Percentiles rank a stretch among this genome's conserved stretches.
phyloP scores from a whole-genome alignment of 2,329 filamentous ascomycete species.

The Exophiala sp. region DNA sequence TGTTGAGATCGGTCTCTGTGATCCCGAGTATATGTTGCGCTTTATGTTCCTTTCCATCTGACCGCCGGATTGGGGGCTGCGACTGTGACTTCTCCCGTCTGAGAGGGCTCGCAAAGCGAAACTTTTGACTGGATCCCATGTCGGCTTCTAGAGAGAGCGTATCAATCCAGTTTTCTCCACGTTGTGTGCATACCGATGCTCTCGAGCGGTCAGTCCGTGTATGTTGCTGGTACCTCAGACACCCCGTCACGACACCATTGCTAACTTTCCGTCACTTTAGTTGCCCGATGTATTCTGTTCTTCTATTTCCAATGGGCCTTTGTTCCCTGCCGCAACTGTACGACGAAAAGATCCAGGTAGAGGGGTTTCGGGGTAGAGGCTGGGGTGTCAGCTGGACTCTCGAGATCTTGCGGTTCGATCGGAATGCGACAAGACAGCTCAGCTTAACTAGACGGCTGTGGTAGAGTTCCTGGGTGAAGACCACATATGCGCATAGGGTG shows the following conservation, averaged over 20 bases:
- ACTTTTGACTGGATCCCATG: conserved; percentile 20
- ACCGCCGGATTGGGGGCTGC: conserved; percentile 10
- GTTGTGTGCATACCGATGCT: neutral
- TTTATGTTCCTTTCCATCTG: conserved; percentile 21
- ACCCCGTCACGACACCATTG: neutral
- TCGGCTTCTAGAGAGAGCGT: neutral
- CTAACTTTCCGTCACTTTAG: too few species aligned
- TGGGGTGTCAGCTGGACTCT: neutral
- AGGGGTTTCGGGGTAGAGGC: neutral
- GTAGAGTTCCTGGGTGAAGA: too few species aligned
- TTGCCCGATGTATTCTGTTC: too few species aligned
- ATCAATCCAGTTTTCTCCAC: neutral
- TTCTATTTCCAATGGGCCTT: neutral
- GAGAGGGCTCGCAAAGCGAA: conserved; percentile 15
- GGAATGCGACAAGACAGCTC: neutral
- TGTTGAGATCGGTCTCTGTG: conserved; percentile 20
- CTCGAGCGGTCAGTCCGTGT: neutral
- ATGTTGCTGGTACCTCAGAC: neutral
- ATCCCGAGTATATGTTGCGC: conserved; percentile 27
- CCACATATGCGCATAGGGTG: neutral
- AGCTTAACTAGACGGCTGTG: too few species aligned
- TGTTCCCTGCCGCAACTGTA: neutral
- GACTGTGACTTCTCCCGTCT: conserved; percentile 16
- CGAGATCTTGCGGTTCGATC: neutral
- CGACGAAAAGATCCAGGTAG: neutral